Evolutionary conservation across 371 early-diverging fungal genomes (phyloP), one percentile per base, ranked within the genome.

Genomic region (Thermomucor indicae-seudaticae): DNA sequence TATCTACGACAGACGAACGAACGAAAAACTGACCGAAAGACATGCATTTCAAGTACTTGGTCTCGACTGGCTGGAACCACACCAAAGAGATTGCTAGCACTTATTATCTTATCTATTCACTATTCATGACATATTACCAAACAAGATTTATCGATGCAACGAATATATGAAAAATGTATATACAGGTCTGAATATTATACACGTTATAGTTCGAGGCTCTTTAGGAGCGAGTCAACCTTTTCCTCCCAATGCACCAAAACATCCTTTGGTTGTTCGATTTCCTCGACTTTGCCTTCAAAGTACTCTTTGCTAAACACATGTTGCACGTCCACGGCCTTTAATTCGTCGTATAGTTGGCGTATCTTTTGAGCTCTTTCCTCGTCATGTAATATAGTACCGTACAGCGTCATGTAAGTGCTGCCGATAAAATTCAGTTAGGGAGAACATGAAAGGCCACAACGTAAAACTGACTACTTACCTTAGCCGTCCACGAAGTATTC

Each of bases 401-500:
- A 67, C 24, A 64, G 67, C 5, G 59, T 34, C 31, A 67, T 43
- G 22, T 61, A 53, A 8, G 70, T 56, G 38, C 70, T 74, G n/a
- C 10, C n/a, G n/a, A n/a, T n/a, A n/a, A n/a, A n/a, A n/a, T n/a
- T n/a, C n/a, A n/a, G n/a, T n/a, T n/a, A n/a, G n/a, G n/a, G n/a
- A n/a, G n/a, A n/a, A n/a, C n/a, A n/a, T n/a, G n/a, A n/a, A n/a
- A n/a, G n/a, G n/a, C n/a, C n/a, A n/a, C n/a, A n/a, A n/a, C n/a
- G n/a, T n/a, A n/a, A n/a, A n/a, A n/a, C n/a, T n/a, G n/a, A n/a
- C 6, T 44, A 34, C 47, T 51, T 65, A 78, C 83, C 72, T 75
- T 19, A 75, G 34, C 23, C 63, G 44, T n/a, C 83, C 83, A 34
- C 74, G 73, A 39, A 81, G 47, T 42, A 58, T 57, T 10, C 84